Percentiles rank a stretch among this genome's conserved stretches.
Evolutionary conservation across 2,329 filamentous ascomycete genomes (phyloP).

Genomic region (Thermothelomyces thermophilus): DNA sequence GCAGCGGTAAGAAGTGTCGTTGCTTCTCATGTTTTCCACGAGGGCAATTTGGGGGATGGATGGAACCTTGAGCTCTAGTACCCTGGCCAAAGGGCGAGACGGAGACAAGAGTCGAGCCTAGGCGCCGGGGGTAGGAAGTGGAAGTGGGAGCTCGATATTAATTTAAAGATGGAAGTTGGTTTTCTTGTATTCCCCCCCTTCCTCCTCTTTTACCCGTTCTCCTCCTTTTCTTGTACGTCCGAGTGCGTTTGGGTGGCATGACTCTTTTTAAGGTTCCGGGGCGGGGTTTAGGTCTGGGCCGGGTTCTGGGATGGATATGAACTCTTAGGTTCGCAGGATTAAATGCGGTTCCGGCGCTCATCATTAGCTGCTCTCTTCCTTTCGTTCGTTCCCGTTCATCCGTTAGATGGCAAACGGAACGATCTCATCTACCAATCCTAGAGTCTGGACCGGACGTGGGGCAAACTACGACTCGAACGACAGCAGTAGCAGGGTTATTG

Average conservation of each 20-base stretch:
- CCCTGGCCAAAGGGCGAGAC: no score
- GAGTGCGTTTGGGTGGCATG: no score
- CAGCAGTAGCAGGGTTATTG: background rate
- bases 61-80: background rate
- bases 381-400: background rate
- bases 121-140: background rate
- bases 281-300: no score
- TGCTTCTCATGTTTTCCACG: background rate
- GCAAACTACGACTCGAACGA: background rate
- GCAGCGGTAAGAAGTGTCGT: conserved; percentile 22
- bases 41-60: no score
- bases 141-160: background rate
- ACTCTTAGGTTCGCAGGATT: no score
- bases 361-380: no score
- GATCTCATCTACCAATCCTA: background rate
- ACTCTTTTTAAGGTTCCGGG: no score
- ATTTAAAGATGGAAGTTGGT: background rate
- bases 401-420: background rate
- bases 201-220: no score
- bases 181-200: background rate
- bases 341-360: no score
- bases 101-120: no score
- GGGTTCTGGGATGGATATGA: no score
- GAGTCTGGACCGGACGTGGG: background rate
- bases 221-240: no score